A percentile compares a stretch with the other conserved stretches of the same genome.
Evolutionary conservation across 2,329 filamentous ascomycete species (phyloP).

Genomic region (Fusarium papillatum): DNA sequence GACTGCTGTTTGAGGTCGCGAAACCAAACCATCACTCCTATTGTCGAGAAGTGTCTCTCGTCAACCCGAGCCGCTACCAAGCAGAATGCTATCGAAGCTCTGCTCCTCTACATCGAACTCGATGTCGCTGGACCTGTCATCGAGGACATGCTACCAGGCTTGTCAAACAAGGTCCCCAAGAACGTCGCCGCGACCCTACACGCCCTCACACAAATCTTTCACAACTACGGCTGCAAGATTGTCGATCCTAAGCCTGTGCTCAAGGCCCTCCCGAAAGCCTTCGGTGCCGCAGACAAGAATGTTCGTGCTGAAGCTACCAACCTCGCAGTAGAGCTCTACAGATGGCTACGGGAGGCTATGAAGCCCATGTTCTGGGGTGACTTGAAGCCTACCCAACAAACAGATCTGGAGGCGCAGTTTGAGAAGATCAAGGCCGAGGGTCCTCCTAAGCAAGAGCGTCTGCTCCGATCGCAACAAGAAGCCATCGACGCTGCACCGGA

Average conservation of each 20-base stretch:
- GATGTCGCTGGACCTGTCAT: constrained; percentile 89
- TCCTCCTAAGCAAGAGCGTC: constrained; percentile 88
- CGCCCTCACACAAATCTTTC: constrained; percentile 86
- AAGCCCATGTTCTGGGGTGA: constrained; percentile 98
- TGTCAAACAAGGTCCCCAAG: constrained; percentile 93
- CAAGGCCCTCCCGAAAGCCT: constrained; percentile 89
- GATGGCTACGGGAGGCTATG: constrained; percentile 98
- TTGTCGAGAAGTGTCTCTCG: constrained; percentile 92
- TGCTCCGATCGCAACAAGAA: constrained; percentile 91
- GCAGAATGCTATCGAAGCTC: constrained; percentile 85
- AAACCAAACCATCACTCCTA: constrained; percentile 78
- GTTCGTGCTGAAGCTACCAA: constrained; percentile 94
- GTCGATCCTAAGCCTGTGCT: constrained; percentile 94
- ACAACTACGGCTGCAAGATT: constrained; percentile 95
- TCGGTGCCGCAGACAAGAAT: constrained; percentile 98
- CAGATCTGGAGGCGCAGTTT: constrained; percentile 93
- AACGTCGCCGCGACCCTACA: constrained; percentile 80
- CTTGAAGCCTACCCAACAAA: constrained; percentile 94
- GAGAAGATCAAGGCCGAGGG: constrained; percentile 93
- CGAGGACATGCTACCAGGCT: constrained; percentile 87
- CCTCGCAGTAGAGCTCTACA: constrained; percentile 92
- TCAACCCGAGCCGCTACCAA: constrained; percentile 93
- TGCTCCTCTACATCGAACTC: constrained; percentile 91
- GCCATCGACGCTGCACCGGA: constrained; percentile 78
- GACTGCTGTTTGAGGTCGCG: constrained; percentile 86